phyloP scores from a whole-genome alignment of 768 basidiomycete species.

The Amanita fuliginea region DNA sequence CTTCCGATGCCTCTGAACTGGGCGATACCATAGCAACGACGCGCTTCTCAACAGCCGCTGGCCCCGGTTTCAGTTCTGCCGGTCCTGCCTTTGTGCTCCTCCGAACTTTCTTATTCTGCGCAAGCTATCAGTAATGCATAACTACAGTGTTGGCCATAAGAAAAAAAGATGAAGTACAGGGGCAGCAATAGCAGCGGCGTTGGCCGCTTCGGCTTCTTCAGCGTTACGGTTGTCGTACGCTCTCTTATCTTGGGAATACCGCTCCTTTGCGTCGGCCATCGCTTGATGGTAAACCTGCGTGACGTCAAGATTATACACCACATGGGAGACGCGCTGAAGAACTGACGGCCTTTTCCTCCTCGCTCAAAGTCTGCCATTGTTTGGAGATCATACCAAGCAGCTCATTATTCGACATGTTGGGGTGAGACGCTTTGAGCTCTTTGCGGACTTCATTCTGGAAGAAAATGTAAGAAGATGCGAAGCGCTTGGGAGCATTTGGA shows the following conservation, averaged over 20 bases:
- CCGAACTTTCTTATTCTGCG: conserved; percentile 22
- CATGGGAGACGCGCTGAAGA: conserved; percentile 8
- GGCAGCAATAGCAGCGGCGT: conserved; percentile 26
- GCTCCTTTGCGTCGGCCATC: conserved; percentile 48
- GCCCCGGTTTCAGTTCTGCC: conserved; percentile 13
- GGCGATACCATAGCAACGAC: conserved; percentile 12
- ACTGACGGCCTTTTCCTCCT: conserved; percentile 67
- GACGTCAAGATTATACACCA: conserved; percentile 1
- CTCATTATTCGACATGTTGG: conserved; percentile 58
- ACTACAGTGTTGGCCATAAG: not conserved
- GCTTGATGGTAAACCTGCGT: conserved; percentile 42
- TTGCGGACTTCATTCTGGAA: conserved; percentile 89
- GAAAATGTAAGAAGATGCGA: conserved; percentile 84
- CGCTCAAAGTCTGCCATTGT: conserved; percentile 60
- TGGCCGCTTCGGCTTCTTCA: conserved; percentile 36
- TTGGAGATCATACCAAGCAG: conserved; percentile 61
- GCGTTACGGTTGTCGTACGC: conserved; percentile 50
- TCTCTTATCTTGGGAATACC: conserved; percentile 52
- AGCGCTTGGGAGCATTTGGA: conserved; percentile 90
- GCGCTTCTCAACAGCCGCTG: conserved; percentile 11
- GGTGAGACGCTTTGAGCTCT: conserved; percentile 54
- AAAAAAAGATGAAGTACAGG: conserved; percentile 19
- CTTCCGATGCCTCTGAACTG: conserved; percentile 18
- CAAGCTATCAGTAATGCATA: conserved; percentile 6
- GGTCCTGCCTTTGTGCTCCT: conserved; percentile 11